These are phyloP conservation scores for Straminergon stramineum DNA, from an alignment of 225 moss, liverwort and hornwort species.

Conservation along the genomic window DNA sequence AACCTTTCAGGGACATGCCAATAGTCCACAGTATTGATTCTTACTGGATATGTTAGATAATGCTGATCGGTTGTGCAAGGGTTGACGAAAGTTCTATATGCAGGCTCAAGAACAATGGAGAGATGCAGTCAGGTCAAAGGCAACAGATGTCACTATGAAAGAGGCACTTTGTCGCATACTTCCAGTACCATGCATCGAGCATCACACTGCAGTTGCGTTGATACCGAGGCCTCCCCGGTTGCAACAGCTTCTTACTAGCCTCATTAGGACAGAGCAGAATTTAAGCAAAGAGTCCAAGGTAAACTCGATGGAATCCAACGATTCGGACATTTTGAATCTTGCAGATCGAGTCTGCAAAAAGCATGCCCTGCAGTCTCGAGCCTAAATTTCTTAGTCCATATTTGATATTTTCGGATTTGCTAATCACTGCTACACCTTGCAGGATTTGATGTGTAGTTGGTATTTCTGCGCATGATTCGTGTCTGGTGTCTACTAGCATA, in stretches of 20 bases:
- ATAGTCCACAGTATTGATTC: neutral
- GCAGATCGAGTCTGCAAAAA: neutral
- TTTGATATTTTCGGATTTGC: neutral
- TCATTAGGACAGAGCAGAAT: slow-evolving; percentile 44
- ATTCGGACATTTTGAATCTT: neutral
- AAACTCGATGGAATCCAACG: slow-evolving; percentile 19
- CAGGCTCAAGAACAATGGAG: slow-evolving; percentile 97
- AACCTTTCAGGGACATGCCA: neutral
- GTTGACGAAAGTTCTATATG: slow-evolving; percentile 1
- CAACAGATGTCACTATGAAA: slow-evolving; percentile 58
- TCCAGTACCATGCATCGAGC: slow-evolving; percentile 78
- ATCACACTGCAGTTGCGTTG: slow-evolving; percentile 80
- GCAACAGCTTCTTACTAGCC: slow-evolving; percentile 37
- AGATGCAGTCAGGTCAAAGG: slow-evolving; percentile 59
- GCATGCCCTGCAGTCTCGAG: neutral
- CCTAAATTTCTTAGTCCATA: neutral
- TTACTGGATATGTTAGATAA: neutral
- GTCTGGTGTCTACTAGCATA: neutral
- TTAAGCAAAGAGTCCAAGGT: slow-evolving; percentile 79
- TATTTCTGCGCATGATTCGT: neutral
- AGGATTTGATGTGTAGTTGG: neutral
- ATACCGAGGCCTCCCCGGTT: slow-evolving; percentile 63
- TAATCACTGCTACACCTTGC: neutral
- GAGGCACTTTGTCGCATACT: slow-evolving; percentile 79
- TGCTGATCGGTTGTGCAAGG: neutral